Evolutionary conservation across 495 filamentous ascomycete genomes (phyloP).

Genomic region (Saxophila tyrrhenica): DNA sequence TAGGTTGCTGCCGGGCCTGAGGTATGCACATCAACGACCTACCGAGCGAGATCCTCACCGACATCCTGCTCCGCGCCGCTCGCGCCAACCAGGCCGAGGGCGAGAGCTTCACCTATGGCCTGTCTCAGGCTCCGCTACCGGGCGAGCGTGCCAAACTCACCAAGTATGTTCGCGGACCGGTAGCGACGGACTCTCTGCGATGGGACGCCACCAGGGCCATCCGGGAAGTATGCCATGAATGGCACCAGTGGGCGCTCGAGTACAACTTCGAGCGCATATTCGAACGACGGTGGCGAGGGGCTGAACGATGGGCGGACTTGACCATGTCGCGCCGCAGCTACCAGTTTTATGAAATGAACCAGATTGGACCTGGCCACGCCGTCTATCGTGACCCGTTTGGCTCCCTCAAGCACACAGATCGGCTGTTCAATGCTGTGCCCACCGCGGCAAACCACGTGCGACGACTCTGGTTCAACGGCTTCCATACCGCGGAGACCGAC

Average conservation of each 20-base stretch:
- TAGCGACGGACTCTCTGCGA: constrained; percentile 36
- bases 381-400: constrained; percentile 43
- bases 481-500: constrained; percentile 38
- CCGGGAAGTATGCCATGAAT: constrained; percentile 36
- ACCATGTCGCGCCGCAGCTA: constrained; percentile 27
- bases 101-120: constrained; percentile 38
- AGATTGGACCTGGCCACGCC: constrained; percentile 30
- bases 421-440: constrained; percentile 33
- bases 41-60: constrained; percentile 40
- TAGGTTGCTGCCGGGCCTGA: neutral
- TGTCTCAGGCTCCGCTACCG: constrained; percentile 37
- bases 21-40: constrained; percentile 37
- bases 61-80: constrained; percentile 39
- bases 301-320: constrained; percentile 36
- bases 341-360: constrained; percentile 30
- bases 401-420: constrained; percentile 36
- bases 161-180: constrained; percentile 38
- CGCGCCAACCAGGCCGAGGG: constrained; percentile 33
- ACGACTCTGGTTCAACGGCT: constrained; percentile 45
- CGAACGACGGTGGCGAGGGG: constrained; percentile 40
- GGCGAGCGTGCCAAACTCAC: constrained; percentile 32
- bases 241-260: constrained; percentile 43
- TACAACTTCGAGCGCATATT: constrained; percentile 39
- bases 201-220: constrained; percentile 39
- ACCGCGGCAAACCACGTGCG: constrained; percentile 37